Percentiles rank a stretch among this genome's conserved stretches.
These are phyloP conservation scores for Lithospermum erythrorhizon DNA, from an alignment of 257 asterid genomes.

Conservation along the genomic window DNA sequence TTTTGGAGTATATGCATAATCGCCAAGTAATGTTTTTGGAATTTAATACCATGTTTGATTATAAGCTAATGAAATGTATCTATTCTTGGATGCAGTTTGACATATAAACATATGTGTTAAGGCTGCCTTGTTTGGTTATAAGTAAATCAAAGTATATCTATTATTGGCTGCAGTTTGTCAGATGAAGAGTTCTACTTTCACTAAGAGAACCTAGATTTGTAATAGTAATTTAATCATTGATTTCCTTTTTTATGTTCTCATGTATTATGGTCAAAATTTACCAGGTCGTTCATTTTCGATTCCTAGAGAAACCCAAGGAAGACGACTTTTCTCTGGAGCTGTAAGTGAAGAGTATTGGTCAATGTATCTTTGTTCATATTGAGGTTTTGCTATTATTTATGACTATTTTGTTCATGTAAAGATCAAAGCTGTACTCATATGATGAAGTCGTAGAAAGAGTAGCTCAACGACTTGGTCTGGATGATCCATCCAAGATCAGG, in stretches of 20 bases:
- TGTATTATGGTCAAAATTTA: slow-evolving; percentile 16
- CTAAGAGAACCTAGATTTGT: neutral
- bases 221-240: neutral
- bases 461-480: slow-evolving; percentile 61
- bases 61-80: neutral
- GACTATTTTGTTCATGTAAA: slow-evolving; percentile 17
- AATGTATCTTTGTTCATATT: slow-evolving; percentile 2
- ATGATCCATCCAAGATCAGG: slow-evolving; percentile 73
- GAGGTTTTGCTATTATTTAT: slow-evolving; percentile 2
- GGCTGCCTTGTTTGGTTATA: neutral
- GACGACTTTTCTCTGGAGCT: slow-evolving; percentile 76
- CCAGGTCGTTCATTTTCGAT: slow-evolving; percentile 71
- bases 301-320: slow-evolving; percentile 77
- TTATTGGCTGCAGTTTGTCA: neutral
- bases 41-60: neutral
- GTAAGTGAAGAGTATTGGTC: slow-evolving; percentile 29
- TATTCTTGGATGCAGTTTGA: no score
- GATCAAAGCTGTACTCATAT: slow-evolving; percentile 68
- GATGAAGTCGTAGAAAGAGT: slow-evolving; percentile 75
- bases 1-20: slow-evolving; percentile 65
- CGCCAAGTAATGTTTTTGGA: slow-evolving; percentile 39
- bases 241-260: slow-evolving; percentile 1
- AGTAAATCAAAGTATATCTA: neutral
- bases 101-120: no score
- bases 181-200: neutral